A percentile compares a stretch with the other conserved stretches of the same genome.
phyloP scores from a whole-genome alignment of 2,329 filamentous ascomycete species.

The Cadophora luteo-olivacea region DNA sequence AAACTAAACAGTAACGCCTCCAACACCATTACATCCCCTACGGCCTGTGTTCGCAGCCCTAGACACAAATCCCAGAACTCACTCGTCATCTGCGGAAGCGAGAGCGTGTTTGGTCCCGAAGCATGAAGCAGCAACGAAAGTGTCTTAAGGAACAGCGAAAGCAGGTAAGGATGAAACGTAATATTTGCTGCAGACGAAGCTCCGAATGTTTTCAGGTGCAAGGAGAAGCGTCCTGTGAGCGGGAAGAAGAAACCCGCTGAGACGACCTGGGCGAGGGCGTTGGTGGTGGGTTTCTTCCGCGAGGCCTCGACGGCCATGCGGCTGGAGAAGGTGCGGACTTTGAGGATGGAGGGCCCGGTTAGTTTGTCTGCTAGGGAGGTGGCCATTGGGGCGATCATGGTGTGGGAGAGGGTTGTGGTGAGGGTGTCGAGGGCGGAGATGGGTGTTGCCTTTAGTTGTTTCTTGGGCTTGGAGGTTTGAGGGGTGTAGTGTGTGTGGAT shows the following conservation, averaged over 20 bases:
- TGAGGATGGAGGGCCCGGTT: constrained; percentile 82
- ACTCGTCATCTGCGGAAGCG: constrained; percentile 79
- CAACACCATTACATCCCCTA: constrained; percentile 70
- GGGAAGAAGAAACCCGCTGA: constrained; percentile 85
- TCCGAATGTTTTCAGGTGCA: constrained; percentile 61
- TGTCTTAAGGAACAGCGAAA: constrained; percentile 85
- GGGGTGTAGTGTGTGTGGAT: constrained; percentile 74
- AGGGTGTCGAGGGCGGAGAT: constrained; percentile 65
- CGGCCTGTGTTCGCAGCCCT: constrained; percentile 64
- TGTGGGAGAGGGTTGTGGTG: constrained; percentile 69
- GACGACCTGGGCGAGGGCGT: constrained; percentile 79
- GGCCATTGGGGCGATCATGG: constrained; percentile 82
- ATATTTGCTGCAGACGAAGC: constrained; percentile 57
- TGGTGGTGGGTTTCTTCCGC: constrained; percentile 66
- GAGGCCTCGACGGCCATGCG: constrained; percentile 71
- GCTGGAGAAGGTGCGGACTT: constrained; percentile 87
- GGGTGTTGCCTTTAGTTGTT: constrained; percentile 21
- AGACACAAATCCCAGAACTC: constrained; percentile 88
- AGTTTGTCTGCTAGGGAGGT: constrained; percentile 79
- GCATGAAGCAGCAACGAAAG: constrained; percentile 83
- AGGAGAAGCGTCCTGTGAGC: constrained; percentile 79
- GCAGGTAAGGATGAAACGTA: constrained; percentile 75
- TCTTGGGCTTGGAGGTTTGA: constrained; percentile 42
- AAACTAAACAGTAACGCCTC: constrained; percentile 81
- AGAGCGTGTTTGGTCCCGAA: constrained; percentile 78